Evolutionary conservation across 1,284 basidiomycete genomes (phyloP).

Genomic region (Trametes polyzona): DNA sequence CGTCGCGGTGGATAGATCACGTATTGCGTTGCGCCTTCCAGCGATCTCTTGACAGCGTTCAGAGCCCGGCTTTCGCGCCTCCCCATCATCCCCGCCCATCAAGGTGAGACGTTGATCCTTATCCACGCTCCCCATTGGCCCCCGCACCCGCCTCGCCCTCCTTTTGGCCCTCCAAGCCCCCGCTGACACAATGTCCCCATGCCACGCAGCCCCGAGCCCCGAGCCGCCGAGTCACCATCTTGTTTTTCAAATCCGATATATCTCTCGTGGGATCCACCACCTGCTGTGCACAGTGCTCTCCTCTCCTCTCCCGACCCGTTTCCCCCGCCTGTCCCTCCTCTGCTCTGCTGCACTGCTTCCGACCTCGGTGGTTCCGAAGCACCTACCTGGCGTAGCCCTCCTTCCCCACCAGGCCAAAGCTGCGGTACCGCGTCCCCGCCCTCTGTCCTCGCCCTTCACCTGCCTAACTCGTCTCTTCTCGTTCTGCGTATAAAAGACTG

Average conservation of each 20-base stretch:
- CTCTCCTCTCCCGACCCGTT: neutral
- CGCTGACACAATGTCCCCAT: conserved; percentile 2
- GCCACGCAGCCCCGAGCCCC: neutral
- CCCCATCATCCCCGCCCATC: no score
- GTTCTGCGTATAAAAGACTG: no score
- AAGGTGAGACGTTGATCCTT: conserved; percentile 15
- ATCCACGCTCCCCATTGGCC: neutral
- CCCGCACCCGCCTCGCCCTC: neutral
- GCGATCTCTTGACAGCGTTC: no score
- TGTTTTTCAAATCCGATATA: conserved; percentile 10
- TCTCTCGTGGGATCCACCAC: conserved; percentile 1
- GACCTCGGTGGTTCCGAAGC: neutral
- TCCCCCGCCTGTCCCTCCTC: neutral
- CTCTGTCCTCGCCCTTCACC: no score
- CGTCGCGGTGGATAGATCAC: no score
- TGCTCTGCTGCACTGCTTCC: conserved; percentile 1
- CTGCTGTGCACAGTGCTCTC: conserved; percentile 3
- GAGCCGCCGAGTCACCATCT: neutral
- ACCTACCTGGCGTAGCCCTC: conserved; percentile 10
- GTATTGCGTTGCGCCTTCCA: no score
- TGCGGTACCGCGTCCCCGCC: no score
- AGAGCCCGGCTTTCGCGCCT: no score
- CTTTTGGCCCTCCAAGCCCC: neutral
- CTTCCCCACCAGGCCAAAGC: neutral
- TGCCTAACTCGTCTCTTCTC: no score